phyloP scores from a whole-genome alignment of 306 rosid species.

The Alnus glutinosa region DNA sequence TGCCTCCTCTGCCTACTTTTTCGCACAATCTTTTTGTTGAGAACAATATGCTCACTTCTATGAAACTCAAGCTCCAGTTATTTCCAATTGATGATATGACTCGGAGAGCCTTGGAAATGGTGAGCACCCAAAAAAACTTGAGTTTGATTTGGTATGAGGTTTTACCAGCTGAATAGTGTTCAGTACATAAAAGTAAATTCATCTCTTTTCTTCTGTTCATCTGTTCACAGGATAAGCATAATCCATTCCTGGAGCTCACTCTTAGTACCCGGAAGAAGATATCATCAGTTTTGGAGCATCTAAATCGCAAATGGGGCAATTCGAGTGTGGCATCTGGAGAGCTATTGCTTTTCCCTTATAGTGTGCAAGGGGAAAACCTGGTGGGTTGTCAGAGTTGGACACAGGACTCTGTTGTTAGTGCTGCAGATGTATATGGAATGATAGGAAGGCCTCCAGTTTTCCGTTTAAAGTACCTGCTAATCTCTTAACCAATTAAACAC shows the following conservation, averaged over 20 bases:
- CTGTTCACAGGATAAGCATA: slow-evolving; percentile 73
- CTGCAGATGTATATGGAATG: slow-evolving; percentile 72
- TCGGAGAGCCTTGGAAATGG: slow-evolving; percentile 91
- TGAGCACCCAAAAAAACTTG: slow-evolving; percentile 35
- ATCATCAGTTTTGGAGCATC: slow-evolving; percentile 92
- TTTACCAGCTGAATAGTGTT: slow-evolving; percentile 24
- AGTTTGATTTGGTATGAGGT: not conserved
- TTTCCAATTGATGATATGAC: slow-evolving; percentile 92
- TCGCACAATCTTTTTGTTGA: slow-evolving; percentile 59
- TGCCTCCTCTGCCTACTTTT: slow-evolving; percentile 48
- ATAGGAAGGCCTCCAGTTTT: slow-evolving; percentile 79
- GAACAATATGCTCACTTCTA: slow-evolving; percentile 39
- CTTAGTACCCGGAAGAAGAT: slow-evolving; percentile 86
- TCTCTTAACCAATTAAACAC: slow-evolving; percentile 3
- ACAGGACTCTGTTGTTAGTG: slow-evolving; percentile 74
- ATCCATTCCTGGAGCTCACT: slow-evolving; percentile 94
- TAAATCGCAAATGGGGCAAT: slow-evolving; percentile 94
- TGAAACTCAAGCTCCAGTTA: slow-evolving; percentile 88
- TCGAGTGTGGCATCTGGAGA: slow-evolving; percentile 87
- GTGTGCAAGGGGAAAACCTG: slow-evolving; percentile 64
- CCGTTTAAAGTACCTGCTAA: slow-evolving; percentile 73
- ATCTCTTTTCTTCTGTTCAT: slow-evolving; percentile 1
- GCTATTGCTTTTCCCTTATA: slow-evolving; percentile 79
- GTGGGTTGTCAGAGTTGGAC: slow-evolving; percentile 70
- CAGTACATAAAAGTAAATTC: slow-evolving; percentile 8